Conservation (phyloP, 78 protist genomes). For the Dictyostelium citrinum region DNA sequence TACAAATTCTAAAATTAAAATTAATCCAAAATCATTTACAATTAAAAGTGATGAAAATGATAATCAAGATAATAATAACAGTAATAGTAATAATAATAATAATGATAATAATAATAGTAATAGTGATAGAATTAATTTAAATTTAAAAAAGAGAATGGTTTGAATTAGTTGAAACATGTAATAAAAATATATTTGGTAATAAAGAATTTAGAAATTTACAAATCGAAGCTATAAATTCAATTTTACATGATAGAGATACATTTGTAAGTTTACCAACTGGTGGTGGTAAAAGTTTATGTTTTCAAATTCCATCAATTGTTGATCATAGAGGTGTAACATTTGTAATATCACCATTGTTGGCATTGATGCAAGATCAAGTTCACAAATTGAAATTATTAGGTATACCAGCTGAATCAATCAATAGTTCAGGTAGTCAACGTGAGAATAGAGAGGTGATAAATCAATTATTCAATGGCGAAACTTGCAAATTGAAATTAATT, state of each 20-base stretch:
- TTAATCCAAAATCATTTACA: background rate
- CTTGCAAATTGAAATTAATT: background rate
- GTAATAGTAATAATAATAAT: too few relatives aligned
- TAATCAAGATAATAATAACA: background rate
- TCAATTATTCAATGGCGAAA: background rate
- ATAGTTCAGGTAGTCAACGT: background rate
- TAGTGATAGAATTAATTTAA: background rate
- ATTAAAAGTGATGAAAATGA: background rate
- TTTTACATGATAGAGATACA: constrained; percentile 62
- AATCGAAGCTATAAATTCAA: constrained; percentile 60
- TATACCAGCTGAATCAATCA: background rate
- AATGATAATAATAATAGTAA: background rate
- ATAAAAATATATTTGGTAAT: constrained; percentile 24
- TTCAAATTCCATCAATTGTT: constrained; percentile 87
- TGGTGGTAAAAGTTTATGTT: constrained; percentile 97
- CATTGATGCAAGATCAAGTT: constrained; percentile 99
- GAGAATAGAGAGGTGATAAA: background rate
- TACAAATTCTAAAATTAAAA: background rate
- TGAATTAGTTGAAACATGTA: constrained; percentile 6
- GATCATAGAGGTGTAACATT: constrained; percentile 76
- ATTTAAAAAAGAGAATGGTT: constrained; percentile 23
- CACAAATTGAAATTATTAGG: background rate
- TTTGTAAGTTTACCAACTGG: constrained; percentile 96
- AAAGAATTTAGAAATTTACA: constrained; percentile 81
- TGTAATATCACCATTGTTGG: constrained; percentile 97